Conservation (phyloP, 306 rosid species). For the Cucumis cinereus region DNA sequence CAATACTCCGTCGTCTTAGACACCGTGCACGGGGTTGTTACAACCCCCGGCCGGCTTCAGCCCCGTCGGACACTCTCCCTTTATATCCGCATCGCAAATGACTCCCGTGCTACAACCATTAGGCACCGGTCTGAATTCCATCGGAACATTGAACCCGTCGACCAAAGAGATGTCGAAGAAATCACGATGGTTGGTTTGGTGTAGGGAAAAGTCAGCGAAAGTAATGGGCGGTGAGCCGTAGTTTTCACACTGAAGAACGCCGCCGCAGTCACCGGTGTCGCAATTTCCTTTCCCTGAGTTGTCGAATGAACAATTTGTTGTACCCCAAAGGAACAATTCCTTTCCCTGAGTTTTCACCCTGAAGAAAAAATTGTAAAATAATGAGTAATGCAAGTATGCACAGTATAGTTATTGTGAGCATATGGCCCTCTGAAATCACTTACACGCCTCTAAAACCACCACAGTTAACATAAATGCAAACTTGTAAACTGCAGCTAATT, state of each 20-base stretch:
- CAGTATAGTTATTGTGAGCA: too few relatives aligned
- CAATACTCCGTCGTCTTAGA: background rate
- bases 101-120: background rate
- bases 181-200: too few relatives aligned
- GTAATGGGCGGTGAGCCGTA: slow-evolving; percentile 43
- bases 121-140: slow-evolving; percentile 18
- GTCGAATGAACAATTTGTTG: slow-evolving; percentile 51
- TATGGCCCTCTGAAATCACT: too few relatives aligned
- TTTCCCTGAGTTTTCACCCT: too few relatives aligned
- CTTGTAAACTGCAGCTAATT: too few relatives aligned
- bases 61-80: background rate
- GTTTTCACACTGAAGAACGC: slow-evolving; percentile 19
- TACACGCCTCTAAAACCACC: too few relatives aligned
- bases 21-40: too few relatives aligned
- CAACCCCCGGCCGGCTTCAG: background rate
- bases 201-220: too few relatives aligned
- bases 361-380: too few relatives aligned
- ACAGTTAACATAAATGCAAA: too few relatives aligned
- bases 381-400: too few relatives aligned
- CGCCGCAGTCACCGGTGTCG: slow-evolving; percentile 45
- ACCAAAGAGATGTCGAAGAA: slow-evolving; percentile 9
- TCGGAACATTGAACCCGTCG: slow-evolving; percentile 23
- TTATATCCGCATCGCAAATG: background rate
- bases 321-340: too few relatives aligned
- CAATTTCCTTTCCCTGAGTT: slow-evolving; percentile 30